These are phyloP conservation scores for Hyparrhenia diplandra DNA, from an alignment of 176 grass and related monocot species.

Conservation along the genomic window DNA sequence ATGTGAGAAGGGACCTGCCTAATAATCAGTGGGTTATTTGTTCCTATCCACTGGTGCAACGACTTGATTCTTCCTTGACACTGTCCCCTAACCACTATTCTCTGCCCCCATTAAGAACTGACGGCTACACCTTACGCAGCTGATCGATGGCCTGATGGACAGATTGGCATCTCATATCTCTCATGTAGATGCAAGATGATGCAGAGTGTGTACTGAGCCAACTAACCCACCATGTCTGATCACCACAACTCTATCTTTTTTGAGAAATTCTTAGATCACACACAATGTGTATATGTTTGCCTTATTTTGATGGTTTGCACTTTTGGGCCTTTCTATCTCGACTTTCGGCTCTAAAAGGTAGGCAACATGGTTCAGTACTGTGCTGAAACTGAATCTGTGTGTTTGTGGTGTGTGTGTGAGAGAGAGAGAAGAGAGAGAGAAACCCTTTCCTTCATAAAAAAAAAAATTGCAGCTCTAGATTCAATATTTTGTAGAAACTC, in stretches of 20 bases:
- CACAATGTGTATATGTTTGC: background rate
- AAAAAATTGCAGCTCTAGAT: background rate
- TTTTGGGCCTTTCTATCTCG: background rate
- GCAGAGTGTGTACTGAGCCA: background rate
- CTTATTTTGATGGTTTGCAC: background rate
- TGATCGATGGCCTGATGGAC: background rate
- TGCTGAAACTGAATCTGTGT: background rate
- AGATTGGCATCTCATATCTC: background rate
- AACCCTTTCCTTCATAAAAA: background rate
- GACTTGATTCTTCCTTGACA: constrained; percentile 8
- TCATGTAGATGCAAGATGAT: background rate
- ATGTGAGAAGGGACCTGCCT: background rate
- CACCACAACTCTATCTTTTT: background rate
- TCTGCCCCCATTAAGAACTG: background rate
- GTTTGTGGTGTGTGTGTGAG: too few relatives aligned
- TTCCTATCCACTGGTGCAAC: constrained; percentile 27
- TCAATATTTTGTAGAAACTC: too few relatives aligned
- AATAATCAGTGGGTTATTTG: background rate
- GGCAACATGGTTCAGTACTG: background rate
- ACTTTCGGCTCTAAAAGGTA: constrained; percentile 17
- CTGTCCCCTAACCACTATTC: constrained; percentile 28
- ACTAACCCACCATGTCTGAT: background rate
- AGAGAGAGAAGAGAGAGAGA: background rate
- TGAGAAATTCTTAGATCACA: constrained; percentile 20
- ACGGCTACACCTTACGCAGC: background rate